A percentile compares a stretch with the other conserved stretches of the same genome.
phyloP scores from a whole-genome alignment of 2,329 filamentous ascomycete species.

The Ramularia endophylla region DNA sequence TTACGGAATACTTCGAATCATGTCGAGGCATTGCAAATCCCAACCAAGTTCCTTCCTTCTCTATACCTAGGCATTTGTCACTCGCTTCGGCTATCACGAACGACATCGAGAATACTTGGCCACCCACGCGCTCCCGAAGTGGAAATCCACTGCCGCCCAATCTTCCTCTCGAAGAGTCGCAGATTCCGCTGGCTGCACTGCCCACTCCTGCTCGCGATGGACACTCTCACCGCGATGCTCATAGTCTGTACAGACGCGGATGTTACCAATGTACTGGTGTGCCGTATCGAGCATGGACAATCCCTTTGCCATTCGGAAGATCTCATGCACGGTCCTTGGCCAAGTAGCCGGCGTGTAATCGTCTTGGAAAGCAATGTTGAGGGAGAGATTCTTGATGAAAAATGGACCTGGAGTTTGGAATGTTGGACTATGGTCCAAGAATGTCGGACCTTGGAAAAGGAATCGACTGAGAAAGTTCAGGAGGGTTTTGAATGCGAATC shows the following conservation, averaged over 20 bases:
- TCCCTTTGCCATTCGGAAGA: slow-evolving; percentile 17
- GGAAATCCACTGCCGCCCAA: slow-evolving; percentile 13
- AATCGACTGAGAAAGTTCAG: slow-evolving; percentile 20
- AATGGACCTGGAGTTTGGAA: slow-evolving; percentile 8
- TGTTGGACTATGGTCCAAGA: slow-evolving; percentile 5
- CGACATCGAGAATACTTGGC: background rate
- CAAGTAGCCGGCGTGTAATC: slow-evolving; percentile 20
- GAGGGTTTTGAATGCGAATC: slow-evolving; percentile 14
- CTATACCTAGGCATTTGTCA: no score
- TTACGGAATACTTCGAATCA: background rate
- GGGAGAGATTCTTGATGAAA: slow-evolving; percentile 15
- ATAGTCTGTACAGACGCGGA: slow-evolving; percentile 9
- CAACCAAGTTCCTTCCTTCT: no score
- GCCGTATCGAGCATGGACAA: slow-evolving; percentile 16
- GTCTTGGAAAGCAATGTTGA: slow-evolving; percentile 20
- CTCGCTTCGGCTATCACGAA: no score
- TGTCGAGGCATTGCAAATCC: no score
- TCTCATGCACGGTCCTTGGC: slow-evolving; percentile 12
- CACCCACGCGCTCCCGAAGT: slow-evolving; percentile 12
- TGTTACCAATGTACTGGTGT: slow-evolving; percentile 10
- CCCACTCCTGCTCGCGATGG: slow-evolving; percentile 7
- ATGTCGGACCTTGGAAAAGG: slow-evolving; percentile 18
- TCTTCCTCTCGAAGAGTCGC: slow-evolving; percentile 7
- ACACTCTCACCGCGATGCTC: slow-evolving; percentile 5
- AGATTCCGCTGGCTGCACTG: slow-evolving; percentile 1